phyloP scores from a whole-genome alignment of 2,329 filamentous ascomycete genomes.

The Fusarium decemcellulare region DNA sequence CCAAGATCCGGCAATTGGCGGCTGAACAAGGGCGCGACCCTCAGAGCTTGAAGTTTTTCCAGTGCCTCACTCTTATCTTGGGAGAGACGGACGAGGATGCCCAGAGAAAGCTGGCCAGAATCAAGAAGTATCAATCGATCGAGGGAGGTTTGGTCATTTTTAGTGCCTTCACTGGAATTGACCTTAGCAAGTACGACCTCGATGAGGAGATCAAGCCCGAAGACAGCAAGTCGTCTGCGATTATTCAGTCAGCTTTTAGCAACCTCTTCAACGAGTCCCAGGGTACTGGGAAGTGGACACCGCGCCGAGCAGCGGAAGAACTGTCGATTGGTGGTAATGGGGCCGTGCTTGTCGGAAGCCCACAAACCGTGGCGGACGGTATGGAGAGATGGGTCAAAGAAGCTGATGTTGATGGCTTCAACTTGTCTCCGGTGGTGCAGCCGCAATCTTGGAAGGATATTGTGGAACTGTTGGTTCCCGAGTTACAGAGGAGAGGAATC shows the following conservation, averaged over 20 bases:
- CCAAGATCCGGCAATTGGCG: conserved; percentile 6
- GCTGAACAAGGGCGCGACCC: conserved; percentile 13
- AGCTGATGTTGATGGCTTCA: conserved; percentile 27
- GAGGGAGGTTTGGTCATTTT: conserved; percentile 21
- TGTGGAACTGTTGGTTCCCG: conserved; percentile 16
- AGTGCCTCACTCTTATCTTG: conserved; percentile 6
- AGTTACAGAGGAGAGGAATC: conserved; percentile 18
- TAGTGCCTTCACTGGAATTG: conserved; percentile 30
- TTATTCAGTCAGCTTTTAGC: conserved; percentile 17
- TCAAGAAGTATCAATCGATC: conserved; percentile 8
- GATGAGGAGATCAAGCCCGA: conserved; percentile 21
- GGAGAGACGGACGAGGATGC: conserved; percentile 21
- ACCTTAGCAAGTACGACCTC: conserved; percentile 13
- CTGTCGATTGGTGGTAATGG: conserved; percentile 16
- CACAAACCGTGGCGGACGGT: conserved; percentile 19
- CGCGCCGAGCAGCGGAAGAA: conserved; percentile 1
- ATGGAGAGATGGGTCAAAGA: conserved; percentile 21
- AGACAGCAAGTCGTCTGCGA: conserved; percentile 14
- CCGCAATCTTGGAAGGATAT: conserved; percentile 23
- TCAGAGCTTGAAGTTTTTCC: conserved; percentile 15
- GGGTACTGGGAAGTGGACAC: conserved; percentile 7
- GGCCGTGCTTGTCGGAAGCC: conserved; percentile 20
- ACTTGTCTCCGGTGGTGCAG: conserved; percentile 16
- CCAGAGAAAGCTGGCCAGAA: not conserved
- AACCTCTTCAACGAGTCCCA: conserved; percentile 10